phyloP scores from a whole-genome alignment of 257 asterid species.

The Anisodus acutangulus region DNA sequence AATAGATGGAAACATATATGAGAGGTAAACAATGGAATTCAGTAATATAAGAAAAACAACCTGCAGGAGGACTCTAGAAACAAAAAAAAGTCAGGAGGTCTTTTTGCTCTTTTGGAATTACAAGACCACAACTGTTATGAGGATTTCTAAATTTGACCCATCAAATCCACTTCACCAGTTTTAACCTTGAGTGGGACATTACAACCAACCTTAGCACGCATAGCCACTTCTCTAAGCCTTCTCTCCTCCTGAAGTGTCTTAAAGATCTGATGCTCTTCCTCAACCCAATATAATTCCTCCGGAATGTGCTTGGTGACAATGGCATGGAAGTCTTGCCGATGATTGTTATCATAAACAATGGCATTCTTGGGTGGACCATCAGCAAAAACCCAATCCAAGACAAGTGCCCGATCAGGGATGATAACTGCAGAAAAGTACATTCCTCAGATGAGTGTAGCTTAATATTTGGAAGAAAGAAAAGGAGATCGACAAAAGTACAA shows the following conservation, averaged over 20 bases:
- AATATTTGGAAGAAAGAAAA: conserved; percentile 27
- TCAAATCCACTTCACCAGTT: conserved; percentile 15
- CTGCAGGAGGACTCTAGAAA: not conserved
- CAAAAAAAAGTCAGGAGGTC: not conserved
- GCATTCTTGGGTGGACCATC: conserved; percentile 89
- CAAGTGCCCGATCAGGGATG: conserved; percentile 76
- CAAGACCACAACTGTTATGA: not conserved
- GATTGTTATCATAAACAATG: conserved; percentile 71
- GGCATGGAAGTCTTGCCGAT: conserved; percentile 75
- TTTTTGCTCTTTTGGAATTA: not conserved
- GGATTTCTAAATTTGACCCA: not conserved
- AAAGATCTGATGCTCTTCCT: conserved; percentile 69
- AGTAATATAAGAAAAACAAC: conserved; percentile 17
- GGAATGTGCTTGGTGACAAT: conserved; percentile 61
- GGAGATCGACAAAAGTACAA: conserved; percentile 14
- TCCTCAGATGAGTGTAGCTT: conserved; percentile 38
- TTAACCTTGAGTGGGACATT: not conserved
- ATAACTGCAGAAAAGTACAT: conserved; percentile 58
- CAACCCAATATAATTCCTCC: conserved; percentile 73
- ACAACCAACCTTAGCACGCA: conserved; percentile 71
- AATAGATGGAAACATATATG: conserved; percentile 14
- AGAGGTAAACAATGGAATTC: not conserved
- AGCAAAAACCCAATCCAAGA: conserved; percentile 96
- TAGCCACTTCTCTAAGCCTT: conserved; percentile 68
- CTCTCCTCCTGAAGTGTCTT: conserved; percentile 75